Evolutionary conservation across 164 flowering plant species (phyloP).

Genomic region (Akebia trifoliata): DNA sequence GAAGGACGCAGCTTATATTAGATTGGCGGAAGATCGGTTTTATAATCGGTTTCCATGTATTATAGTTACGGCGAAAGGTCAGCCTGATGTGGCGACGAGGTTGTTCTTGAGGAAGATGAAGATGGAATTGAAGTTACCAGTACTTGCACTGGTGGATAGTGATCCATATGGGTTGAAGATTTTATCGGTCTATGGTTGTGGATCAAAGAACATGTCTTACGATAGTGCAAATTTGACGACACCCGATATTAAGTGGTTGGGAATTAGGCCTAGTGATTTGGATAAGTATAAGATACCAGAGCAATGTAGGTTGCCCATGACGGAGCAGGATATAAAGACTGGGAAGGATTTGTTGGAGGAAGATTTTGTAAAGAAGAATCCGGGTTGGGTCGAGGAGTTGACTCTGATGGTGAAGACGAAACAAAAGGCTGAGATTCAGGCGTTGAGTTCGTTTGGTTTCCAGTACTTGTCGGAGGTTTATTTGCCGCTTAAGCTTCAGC

Average conservation of each 20-base stretch:
- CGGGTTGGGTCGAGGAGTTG: conserved; percentile 92
- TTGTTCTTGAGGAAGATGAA: conserved; percentile 90
- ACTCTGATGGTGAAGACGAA: conserved; percentile 86
- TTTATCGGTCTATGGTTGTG: conserved; percentile 90
- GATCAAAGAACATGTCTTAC: conserved; percentile 97
- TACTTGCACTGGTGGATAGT: conserved; percentile 88
- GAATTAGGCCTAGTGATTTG: conserved; percentile 90
- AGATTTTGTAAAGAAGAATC: conserved; percentile 98
- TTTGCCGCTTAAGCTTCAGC: conserved; percentile 88
- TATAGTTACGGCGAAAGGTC: conserved; percentile 93
- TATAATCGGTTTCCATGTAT: conserved; percentile 94
- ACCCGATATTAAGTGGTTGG: conserved; percentile 96
- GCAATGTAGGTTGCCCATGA: conserved; percentile 95
- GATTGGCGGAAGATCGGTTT: conserved; percentile 91
- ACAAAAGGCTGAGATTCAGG: conserved; percentile 99
- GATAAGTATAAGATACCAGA: conserved; percentile 94
- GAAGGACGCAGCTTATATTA: conserved; percentile 94
- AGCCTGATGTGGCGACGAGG: conserved; percentile 96
- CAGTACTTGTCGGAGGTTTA: conserved; percentile 94
- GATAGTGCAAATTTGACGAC: conserved; percentile 94
- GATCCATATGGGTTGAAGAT: conserved; percentile 97
- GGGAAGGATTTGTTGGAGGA: conserved; percentile 97
- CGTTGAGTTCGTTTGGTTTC: conserved; percentile 89
- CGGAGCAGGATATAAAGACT: conserved; percentile 94
- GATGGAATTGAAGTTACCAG: conserved; percentile 81